Base-by-base conservation (phyloP, 1,284 basidiomycete species). In the Tausonia pullulans region DNA sequence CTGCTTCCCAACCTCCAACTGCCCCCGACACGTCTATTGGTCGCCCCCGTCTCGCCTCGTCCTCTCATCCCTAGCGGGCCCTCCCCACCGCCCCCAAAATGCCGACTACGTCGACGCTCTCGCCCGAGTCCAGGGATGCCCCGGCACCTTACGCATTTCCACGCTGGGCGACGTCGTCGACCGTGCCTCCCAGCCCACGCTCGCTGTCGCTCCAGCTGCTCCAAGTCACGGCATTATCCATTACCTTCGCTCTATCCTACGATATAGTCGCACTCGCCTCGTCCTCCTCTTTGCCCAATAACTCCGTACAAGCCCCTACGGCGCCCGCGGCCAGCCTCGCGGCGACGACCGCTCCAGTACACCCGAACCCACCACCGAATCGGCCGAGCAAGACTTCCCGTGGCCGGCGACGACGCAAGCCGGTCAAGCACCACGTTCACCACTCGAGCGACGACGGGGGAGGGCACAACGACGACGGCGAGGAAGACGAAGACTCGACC, bases 201-300 rank as follows among this genome's bases (percentile, higher is more conserved):
- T 83, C 82, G 48, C 78, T 88, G 16, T 79, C 83, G 1, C 81
- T 89, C 13, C 78, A 81, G 39, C 84, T 88, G 41, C 81, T 83
- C 57, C 87, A 89, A 77, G 84, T 89, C 61, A 87, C 87, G 45
- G 88, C 87, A 0, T 87, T 89, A 61, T 88, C 86, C 2, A 87
- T 82, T 11, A 86, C 87, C 0, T 88, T 90, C 73, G 81, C 86
- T 65, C 81, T 90, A 45, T 83, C 85, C 0, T 84, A 62, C 65
- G 58, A 60, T 52, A 16, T 45, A 46, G 3, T 27, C 49, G 40
- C 50, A 10, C 14, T 54, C n/a, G 27, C 52, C 50, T 41, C 63
- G 16, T 41, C 58, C 40, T 13, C 51, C 7, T 55, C 63, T 49
- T 60, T 49, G 10, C 16, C 63, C 13, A 48, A 27, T 27, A 27